Conservation (phyloP, 106 monocot species). For the Apostasia ramifera region DNA sequence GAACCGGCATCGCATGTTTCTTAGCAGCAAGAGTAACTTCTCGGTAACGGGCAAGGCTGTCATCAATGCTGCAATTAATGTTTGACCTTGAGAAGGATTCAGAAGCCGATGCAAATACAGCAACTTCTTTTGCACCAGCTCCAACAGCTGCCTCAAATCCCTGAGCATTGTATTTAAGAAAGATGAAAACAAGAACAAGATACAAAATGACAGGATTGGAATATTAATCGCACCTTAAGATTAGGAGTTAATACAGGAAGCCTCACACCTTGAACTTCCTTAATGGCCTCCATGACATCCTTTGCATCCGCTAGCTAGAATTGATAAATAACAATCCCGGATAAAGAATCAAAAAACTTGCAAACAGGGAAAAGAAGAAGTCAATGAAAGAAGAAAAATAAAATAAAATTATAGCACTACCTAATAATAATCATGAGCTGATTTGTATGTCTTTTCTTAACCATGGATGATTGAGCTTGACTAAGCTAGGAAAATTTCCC, state of each 20-base stretch:
- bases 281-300: conserved; percentile 73
- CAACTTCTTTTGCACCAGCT: conserved; percentile 92
- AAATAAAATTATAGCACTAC: too few species aligned
- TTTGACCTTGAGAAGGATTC: conserved; percentile 83
- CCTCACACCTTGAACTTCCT: conserved; percentile 35
- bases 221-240: conserved; percentile 44
- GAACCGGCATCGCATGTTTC: conserved; percentile 46
- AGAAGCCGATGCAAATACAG: conserved; percentile 89
- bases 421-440: too few species aligned
- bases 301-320: conserved; percentile 84
- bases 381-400: too few species aligned
- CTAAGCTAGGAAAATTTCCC: too few species aligned
- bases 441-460: too few species aligned
- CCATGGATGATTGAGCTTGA: too few species aligned
- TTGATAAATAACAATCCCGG: too few species aligned
- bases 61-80: conserved; percentile 81
- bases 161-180: conserved; percentile 23
- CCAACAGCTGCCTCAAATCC: conserved; percentile 91
- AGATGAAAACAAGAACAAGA: background rate
- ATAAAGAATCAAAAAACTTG: too few species aligned
- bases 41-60: conserved; percentile 71
- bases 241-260: conserved; percentile 96
- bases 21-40: conserved; percentile 61
- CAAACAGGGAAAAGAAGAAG: too few species aligned
- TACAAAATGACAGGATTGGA: background rate